These are phyloP conservation scores for Fusarium beomiforme DNA, from an alignment of 2,329 filamentous ascomycete species.

Conservation along the genomic window DNA sequence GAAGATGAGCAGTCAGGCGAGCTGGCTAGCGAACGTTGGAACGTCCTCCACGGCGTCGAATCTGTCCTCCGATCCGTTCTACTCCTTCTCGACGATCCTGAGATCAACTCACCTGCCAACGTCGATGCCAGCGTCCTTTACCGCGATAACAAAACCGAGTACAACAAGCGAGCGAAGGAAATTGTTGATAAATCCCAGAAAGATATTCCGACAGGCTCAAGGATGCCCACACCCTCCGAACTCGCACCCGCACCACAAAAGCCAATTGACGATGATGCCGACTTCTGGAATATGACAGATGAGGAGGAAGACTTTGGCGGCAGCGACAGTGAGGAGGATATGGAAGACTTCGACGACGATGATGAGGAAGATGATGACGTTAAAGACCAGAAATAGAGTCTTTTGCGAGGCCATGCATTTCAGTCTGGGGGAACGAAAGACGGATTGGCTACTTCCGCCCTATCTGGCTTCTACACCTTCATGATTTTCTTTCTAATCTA, in stretches of 20 bases:
- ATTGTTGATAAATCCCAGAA: slow-evolving; percentile 78
- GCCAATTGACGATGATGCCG: slow-evolving; percentile 73
- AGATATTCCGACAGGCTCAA: slow-evolving; percentile 82
- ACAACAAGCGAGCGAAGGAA: slow-evolving; percentile 74
- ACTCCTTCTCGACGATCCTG: slow-evolving; percentile 90
- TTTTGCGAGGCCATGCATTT: not conserved
- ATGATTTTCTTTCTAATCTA: slow-evolving; percentile 28
- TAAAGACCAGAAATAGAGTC: slow-evolving; percentile 40
- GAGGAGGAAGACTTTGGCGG: slow-evolving; percentile 82
- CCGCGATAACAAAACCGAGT: slow-evolving; percentile 75
- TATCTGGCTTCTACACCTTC: not conserved
- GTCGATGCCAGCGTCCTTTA: slow-evolving; percentile 91
- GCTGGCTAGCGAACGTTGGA: slow-evolving; percentile 90
- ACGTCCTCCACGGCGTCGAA: slow-evolving; percentile 91
- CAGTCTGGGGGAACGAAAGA: not conserved
- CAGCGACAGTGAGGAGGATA: slow-evolving; percentile 73
- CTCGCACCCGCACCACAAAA: slow-evolving; percentile 69
- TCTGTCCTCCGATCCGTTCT: slow-evolving; percentile 93
- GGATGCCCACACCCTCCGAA: slow-evolving; percentile 82
- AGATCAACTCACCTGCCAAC: slow-evolving; percentile 93
- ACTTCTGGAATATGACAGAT: slow-evolving; percentile 84
- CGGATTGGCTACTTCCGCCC: not conserved
- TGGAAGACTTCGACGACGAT: slow-evolving; percentile 68
- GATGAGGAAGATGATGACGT: slow-evolving; percentile 66
- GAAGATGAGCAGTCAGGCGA: slow-evolving; percentile 95